These are phyloP conservation scores for Leishmania lainsoni DNA, from an alignment of 208 protist genomes.

Conservation along the genomic window DNA sequence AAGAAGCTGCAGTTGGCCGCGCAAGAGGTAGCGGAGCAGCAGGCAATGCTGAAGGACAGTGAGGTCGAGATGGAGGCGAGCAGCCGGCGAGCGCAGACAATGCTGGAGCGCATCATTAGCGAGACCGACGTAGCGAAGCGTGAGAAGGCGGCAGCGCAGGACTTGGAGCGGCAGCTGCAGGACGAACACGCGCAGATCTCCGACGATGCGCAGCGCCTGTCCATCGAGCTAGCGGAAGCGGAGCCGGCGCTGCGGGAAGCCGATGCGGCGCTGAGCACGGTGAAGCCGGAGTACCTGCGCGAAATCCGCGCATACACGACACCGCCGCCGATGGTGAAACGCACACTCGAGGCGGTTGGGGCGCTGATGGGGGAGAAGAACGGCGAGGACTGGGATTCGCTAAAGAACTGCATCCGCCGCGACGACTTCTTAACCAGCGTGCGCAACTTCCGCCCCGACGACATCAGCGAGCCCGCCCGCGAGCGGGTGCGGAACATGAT, in stretches of 20 bases:
- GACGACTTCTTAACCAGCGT: constrained; percentile 96
- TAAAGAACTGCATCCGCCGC: constrained; percentile 93
- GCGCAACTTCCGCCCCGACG: constrained; percentile 94
- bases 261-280: constrained; percentile 95
- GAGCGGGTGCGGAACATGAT: constrained; percentile 83
- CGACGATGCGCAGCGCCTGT: constrained; percentile 62
- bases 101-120: constrained; percentile 88
- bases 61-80: constrained; percentile 81
- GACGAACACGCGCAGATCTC: constrained; percentile 84
- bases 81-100: constrained; percentile 69
- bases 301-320: constrained; percentile 98
- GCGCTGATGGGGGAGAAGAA: constrained; percentile 82
- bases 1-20: constrained; percentile 93
- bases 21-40: constrained; percentile 86
- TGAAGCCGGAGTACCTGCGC: constrained; percentile 96
- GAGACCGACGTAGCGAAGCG: constrained; percentile 87
- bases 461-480: constrained; percentile 67
- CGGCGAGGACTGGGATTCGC: constrained; percentile 93
- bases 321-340: constrained; percentile 95
- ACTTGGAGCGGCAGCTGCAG: constrained; percentile 80
- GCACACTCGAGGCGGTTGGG: constrained; percentile 93
- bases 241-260: constrained; percentile 95
- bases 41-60: constrained; percentile 82
- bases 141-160: constrained; percentile 71
- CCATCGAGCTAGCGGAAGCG: constrained; percentile 86